Base-by-base conservation (phyloP, 108 stramenopile genomes). In the Epithemia pelagica region DNA sequence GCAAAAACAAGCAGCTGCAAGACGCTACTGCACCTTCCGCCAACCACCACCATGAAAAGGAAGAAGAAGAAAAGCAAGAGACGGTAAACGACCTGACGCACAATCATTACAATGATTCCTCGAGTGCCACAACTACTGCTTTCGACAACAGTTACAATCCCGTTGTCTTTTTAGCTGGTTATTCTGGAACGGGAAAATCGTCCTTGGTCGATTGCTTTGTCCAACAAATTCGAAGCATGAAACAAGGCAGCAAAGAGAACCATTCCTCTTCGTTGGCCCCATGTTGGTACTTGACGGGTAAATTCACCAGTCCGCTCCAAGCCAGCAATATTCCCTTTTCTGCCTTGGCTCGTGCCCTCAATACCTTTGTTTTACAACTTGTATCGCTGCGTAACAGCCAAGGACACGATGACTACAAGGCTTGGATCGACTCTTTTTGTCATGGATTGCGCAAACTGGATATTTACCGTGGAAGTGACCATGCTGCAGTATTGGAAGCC, bases 151-250 rank as follows among this genome's bases (percentile, higher is more conserved):
- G n/a, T n/a, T n/a, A n/a, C n/a, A 46, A 15, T 46, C 37, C 5
- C 2, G 23, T 75, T 3, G 69, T 66, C 2, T 71, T 75, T 30
- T 30, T 75, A 7, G 37, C 62, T 19, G 74, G 74, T 28, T 71
- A 54, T 53, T 62, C 68, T 56, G 74, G 74, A 28, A 51, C 30
- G 22, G 74, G 74, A 10, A 75, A 75, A 32, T 71, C 69, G 5
- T 23, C 69, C 1, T 21, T 75, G 30, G 69, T 75, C 1, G 27
- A 71, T 25, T 64, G 54, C 22, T 64, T 69, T 52, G 68, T 64
- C 23, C 30, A 69, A 26, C 30, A 46, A 46, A 28, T 61, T 46
- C 62, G 56, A 65, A 18, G 23, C 46, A 32, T 46, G 51, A 30
- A 60, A 60, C 25, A 52, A 53, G n/a, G n/a, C n/a, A 20, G 27